Conservation (phyloP, 257 asterid species). For the Euphrasia confusa region DNA sequence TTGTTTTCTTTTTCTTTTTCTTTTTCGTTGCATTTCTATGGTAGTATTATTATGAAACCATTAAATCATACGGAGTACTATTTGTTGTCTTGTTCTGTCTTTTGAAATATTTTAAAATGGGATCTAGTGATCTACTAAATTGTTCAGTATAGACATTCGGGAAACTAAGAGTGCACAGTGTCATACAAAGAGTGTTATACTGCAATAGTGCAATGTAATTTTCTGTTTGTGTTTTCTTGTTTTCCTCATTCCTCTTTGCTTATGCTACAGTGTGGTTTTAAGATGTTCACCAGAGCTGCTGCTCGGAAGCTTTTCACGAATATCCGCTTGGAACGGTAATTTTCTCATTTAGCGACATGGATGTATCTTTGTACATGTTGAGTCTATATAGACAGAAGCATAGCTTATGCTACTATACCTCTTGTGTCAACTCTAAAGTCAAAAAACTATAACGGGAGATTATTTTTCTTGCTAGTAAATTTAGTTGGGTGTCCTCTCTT, state of each 20-base stretch:
- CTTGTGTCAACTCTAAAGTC: conserved; percentile 2
- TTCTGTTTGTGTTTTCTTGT: conserved; percentile 1
- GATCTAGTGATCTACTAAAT: no score
- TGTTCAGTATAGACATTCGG: no score
- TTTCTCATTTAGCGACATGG: conserved; percentile 2
- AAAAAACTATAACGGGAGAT: background rate
- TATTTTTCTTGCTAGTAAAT: background rate
- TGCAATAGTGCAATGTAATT: no score
- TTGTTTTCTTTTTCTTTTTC: no score
- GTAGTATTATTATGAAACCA: no score
- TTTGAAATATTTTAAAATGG: no score
- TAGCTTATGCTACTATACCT: background rate
- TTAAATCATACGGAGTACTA: no score
- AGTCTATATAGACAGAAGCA: background rate
- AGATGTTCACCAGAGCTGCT: conserved; percentile 98
- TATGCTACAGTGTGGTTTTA: conserved; percentile 84
- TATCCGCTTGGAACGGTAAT: conserved; percentile 79
- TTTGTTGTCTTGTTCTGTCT: no score
- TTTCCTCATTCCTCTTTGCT: conserved; percentile 13
- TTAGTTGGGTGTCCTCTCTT: background rate
- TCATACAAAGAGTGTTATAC: background rate
- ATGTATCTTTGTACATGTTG: background rate
- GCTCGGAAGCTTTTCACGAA: conserved; percentile 85
- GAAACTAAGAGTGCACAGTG: background rate
- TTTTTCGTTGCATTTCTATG: no score